Base-by-base conservation (phyloP, 2,329 filamentous ascomycete species). In the Aciculosporium take region DNA sequence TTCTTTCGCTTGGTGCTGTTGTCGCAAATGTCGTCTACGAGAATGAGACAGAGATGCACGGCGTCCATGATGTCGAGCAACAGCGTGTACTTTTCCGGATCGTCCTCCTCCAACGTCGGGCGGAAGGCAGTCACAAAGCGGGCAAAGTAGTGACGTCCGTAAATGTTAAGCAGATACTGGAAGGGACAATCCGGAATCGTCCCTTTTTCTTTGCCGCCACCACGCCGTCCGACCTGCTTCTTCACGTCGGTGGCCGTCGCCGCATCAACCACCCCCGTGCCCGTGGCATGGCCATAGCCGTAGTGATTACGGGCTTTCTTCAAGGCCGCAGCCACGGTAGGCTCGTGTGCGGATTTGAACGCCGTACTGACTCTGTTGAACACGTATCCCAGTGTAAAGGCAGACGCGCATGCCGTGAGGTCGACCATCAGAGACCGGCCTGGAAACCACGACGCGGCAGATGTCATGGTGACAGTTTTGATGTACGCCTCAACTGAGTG, bases 51-150 rank as follows among this genome's bases (percentile, higher is more conserved):
- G n/a, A 48, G 44, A 30, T 48, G 46, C 3, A 48, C 44, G 2
- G 46, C 46, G 18, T 48, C 46, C 46, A 48, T 48, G 18, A 48
- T 48, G 31, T 48, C 46, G 5, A 48, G 42, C 13, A 46, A 34
- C 17, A 48, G 20, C 4, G 25, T 20, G 28, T 43, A 43, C 25
- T 48, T 46, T 18, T 21, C 37, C 2, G 46, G 39, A 18, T 46
- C 34, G 8, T 46, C 29, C 6, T 10, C 8, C 17, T 37, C 28
- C 37, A 48, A 21, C 9, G 17, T 28, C 2, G 46, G 46, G 3
- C 28, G 28, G 4, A 48, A 43, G n/a, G 35, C 36, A 7, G 31
- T 42, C 35, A 46, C 37, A 37, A 48, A 42, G 20, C 37, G 37
- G 4, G 32, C 35, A 28, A 48, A 48, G 23, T 48, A 44, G 21